Base-by-base conservation (phyloP, 495 filamentous ascomycete species). In the Xylaria sp. region DNA sequence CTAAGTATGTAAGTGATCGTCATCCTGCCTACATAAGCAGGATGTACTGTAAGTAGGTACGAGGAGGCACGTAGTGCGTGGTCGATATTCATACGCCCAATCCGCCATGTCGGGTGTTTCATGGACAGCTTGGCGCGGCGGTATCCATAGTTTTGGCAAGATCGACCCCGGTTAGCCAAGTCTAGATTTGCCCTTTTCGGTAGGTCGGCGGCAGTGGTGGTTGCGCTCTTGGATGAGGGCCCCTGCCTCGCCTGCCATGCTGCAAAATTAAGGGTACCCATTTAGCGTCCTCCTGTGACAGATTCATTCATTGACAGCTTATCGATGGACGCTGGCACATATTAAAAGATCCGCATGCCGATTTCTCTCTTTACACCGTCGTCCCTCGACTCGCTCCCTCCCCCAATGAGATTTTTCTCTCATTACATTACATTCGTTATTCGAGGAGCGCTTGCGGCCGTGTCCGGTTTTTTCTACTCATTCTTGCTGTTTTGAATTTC, bases 201-300 rank as follows among this genome's bases (percentile, higher is more conserved):
- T 55, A 50, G 64, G 48, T 67, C 46, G 48, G 64, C 48, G 26
- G 48, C 35, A 33, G 48, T 67, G 46, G 35, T 67, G 31, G 48
- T 26, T 35, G 46, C 46, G 21, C 46, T 5, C 55, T 53, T 67
- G 29, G 64, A 67, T 43, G 3, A n/a, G 19, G 33, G 31, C 31
- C 46, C 64, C 35, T 67, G 64, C 64, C 46, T n/a, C n/a, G n/a
- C n/a, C n/a, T n/a, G n/a, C n/a, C n/a, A 21, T 35, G 21, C 33
- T 24, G 21, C 64, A 37, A 67, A 67, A 55, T 67, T 67, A 67
- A 67, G 64, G 64, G 48, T 48, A 67, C 14, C 29, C 48, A 41
- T 8, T 41, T 67, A 29, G 64, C 26, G 64, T 40, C 64, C 33
- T 41, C 44, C 64, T 67, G 64, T 67, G 64, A 55, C 64, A 55